phyloP scores from a whole-genome alignment of 257 asterid species.

The Ehretia macrophylla region DNA sequence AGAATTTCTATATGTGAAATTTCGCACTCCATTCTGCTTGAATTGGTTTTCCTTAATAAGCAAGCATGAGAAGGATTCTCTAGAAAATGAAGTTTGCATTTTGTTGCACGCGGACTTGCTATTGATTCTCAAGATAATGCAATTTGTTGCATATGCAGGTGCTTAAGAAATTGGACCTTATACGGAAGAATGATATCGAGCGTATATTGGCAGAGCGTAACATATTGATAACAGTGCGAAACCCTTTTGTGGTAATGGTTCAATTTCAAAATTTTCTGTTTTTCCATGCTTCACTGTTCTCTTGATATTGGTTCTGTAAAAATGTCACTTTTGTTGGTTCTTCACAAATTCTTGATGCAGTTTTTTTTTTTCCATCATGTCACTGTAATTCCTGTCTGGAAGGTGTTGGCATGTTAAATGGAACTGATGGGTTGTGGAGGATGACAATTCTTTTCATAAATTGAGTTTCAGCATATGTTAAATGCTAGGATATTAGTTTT shows the following conservation, averaged over 20 bases:
- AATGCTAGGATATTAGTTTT: conserved; percentile 13
- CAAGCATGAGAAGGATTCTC: too few species aligned
- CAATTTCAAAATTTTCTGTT: conserved; percentile 11
- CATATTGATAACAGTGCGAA: conserved; percentile 87
- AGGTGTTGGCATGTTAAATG: too few species aligned
- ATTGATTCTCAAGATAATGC: conserved; percentile 20
- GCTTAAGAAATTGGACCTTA: conserved; percentile 84
- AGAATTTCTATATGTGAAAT: too few species aligned
- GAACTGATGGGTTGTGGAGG: too few species aligned
- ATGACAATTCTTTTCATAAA: too few species aligned
- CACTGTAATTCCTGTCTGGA: too few species aligned
- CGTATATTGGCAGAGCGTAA: conserved; percentile 96
- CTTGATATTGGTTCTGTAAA: conserved; percentile 1
- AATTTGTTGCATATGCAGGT: conserved; percentile 53
- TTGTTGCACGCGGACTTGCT: conserved; percentile 6
- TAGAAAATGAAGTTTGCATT: too few species aligned
- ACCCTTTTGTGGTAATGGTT: conserved; percentile 84
- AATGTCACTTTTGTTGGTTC: too few species aligned
- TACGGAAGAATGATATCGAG: conserved; percentile 92
- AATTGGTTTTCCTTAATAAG: too few species aligned
- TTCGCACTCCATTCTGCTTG: too few species aligned
- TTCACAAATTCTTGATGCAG: too few species aligned
- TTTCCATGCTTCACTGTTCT: conserved; percentile 15
- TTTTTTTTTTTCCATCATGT: too few species aligned
- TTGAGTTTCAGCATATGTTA: neutral